phyloP scores from a whole-genome alignment of 768 basidiomycete genomes.

The Mycena epipterygia region DNA sequence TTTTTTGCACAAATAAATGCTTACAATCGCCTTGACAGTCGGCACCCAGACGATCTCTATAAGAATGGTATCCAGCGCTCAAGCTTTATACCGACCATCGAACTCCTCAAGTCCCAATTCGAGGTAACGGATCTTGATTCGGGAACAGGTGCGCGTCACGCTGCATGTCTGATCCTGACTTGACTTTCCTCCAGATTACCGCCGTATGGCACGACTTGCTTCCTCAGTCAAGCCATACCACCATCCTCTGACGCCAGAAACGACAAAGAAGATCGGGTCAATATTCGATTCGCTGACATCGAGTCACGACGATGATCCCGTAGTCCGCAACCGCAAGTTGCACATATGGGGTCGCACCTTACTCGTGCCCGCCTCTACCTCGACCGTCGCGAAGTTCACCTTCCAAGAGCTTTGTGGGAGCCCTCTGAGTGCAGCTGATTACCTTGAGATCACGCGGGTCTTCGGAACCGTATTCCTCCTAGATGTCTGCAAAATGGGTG shows the following conservation, averaged over 20 bases:
- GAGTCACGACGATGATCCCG: slow-evolving; percentile 54
- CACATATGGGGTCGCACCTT: slow-evolving; percentile 94
- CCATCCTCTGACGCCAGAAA: slow-evolving; percentile 81
- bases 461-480: slow-evolving; percentile 92
- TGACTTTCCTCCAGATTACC: slow-evolving; percentile 76
- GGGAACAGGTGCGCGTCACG: slow-evolving; percentile 77
- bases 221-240: slow-evolving; percentile 88
- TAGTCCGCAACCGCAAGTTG: slow-evolving; percentile 74
- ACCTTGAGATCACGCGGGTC: slow-evolving; percentile 90
- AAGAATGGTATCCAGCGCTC: slow-evolving; percentile 98
- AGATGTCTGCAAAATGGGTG: slow-evolving; percentile 90
- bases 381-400: slow-evolving; percentile 84
- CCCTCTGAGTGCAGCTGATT: slow-evolving; percentile 95
- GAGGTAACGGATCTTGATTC: slow-evolving; percentile 94
- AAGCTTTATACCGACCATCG: slow-evolving; percentile 95
- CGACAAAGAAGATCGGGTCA: slow-evolving; percentile 64
- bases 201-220: slow-evolving; percentile 92
- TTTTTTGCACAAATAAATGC: slow-evolving; percentile 1
- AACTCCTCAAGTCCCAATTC: slow-evolving; percentile 89
- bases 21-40: slow-evolving; percentile 63
- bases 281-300: slow-evolving; percentile 81
- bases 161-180: slow-evolving; percentile 2
- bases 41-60: slow-evolving; percentile 97
- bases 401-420: slow-evolving; percentile 91
- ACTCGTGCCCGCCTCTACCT: slow-evolving; percentile 83